Conservation (phyloP, 2,329 filamentous ascomycete genomes). For the Diaporthe humulicola region DNA sequence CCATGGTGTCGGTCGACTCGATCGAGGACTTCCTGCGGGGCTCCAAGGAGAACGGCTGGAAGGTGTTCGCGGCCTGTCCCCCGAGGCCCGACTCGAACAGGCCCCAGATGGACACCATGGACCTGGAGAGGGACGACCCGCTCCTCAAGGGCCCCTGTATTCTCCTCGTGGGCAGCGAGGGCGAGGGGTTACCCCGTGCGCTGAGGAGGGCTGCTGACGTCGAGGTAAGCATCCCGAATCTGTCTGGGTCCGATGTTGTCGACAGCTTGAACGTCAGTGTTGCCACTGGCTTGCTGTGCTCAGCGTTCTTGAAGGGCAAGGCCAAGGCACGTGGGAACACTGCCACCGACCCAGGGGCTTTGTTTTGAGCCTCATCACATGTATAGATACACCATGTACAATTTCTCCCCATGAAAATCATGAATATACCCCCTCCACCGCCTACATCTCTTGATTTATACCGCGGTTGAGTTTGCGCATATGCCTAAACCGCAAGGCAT, state of each 20-base stretch:
- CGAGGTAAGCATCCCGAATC: constrained; percentile 74
- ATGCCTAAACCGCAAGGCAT: background rate
- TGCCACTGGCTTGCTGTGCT: constrained; percentile 82
- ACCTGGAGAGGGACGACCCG: constrained; percentile 64
- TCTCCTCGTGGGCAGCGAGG: constrained; percentile 87
- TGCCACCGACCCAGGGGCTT: constrained; percentile 3
- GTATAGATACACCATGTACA: background rate
- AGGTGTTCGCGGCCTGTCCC: constrained; percentile 81
- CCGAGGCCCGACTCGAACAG: constrained; percentile 53
- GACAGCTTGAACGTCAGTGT: constrained; percentile 97
- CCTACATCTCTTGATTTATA: background rate
- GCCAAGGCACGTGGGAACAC: constrained; percentile 42
- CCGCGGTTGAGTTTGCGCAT: background rate
- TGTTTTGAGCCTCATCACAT: constrained; percentile 13
- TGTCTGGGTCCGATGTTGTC: constrained; percentile 67
- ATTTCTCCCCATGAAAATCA: background rate
- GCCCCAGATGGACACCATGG: constrained; percentile 62
- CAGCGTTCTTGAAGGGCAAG: constrained; percentile 71
- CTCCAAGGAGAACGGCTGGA: constrained; percentile 82
- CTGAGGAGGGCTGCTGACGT: constrained; percentile 76
- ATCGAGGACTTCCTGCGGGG: constrained; percentile 77
- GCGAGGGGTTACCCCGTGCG: constrained; percentile 75
- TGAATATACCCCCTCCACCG: background rate
- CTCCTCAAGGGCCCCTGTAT: constrained; percentile 76
- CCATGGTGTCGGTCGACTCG: constrained; percentile 77